phyloP scores from a whole-genome alignment of 2,329 filamentous ascomycete species.

The Cercospora sesami region DNA sequence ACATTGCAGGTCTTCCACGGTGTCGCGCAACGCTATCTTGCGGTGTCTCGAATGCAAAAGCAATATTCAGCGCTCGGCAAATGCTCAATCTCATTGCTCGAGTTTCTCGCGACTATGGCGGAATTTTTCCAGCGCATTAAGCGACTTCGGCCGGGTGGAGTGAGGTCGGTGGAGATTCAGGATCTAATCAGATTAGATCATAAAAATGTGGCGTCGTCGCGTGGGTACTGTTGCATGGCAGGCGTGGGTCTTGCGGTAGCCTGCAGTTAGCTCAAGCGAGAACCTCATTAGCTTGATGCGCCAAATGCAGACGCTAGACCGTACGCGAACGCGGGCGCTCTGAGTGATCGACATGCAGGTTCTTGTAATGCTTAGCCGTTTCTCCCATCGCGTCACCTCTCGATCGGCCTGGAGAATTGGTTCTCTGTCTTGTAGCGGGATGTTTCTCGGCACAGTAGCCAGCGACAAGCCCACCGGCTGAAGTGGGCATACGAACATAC shows the following conservation, averaged over 20 bases:
- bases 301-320: not conserved
- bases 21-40: not conserved
- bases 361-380: not conserved
- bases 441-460: not conserved
- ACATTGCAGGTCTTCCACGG: not conserved
- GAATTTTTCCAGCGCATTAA: not conserved
- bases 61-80: not conserved
- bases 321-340: not conserved
- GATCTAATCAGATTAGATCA: conserved; percentile 12
- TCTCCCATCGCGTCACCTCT: not conserved
- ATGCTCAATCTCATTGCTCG: not conserved
- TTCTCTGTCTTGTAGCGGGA: not conserved
- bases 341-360: not conserved
- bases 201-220: not conserved
- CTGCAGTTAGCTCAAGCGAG: not conserved
- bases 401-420: not conserved
- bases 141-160: not conserved
- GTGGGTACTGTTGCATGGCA: not conserved
- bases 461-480: not conserved
- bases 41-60: not conserved
- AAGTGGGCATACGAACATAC: not conserved
- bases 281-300: not conserved
- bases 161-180: not conserved
- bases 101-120: not conserved
- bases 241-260: not conserved